phyloP scores from a whole-genome alignment of 768 basidiomycete genomes.

The Fomitopsis pulvina region DNA sequence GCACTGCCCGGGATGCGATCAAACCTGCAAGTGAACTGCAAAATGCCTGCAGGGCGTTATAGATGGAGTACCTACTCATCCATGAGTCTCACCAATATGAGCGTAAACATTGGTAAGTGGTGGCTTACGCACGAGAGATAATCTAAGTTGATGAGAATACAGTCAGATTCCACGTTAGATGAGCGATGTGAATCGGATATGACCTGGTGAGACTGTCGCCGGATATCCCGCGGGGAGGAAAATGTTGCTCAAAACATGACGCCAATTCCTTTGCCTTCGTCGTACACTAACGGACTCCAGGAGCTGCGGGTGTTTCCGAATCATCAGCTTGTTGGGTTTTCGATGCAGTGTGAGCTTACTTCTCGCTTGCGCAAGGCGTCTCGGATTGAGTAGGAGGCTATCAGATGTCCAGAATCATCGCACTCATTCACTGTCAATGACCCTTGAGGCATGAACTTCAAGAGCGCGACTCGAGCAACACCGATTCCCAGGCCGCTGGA shows the following conservation, averaged over 20 bases:
- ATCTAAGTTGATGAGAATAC: neutral
- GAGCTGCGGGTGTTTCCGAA: neutral
- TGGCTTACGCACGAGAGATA: constrained; percentile 11
- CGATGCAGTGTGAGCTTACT: neutral
- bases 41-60: constrained; percentile 63
- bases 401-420: constrained; percentile 14
- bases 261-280: constrained; percentile 5
- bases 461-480: no score
- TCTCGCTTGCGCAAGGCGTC: neutral
- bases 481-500: no score
- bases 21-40: constrained; percentile 61
- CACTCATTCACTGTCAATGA: constrained; percentile 7
- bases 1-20: constrained; percentile 57
- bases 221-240: constrained; percentile 64
- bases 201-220: constrained; percentile 53
- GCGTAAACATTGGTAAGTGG: no score
- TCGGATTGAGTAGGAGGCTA: constrained; percentile 2
- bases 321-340: neutral
- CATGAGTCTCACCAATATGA: no score
- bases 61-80: constrained; percentile 60
- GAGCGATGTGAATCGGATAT: neutral
- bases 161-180: neutral
- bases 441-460: neutral
- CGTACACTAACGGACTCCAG: neutral
- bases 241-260: constrained; percentile 32